Conservation (phyloP, 2,329 filamentous ascomycete species). For the Hypoxylon sp. region DNA sequence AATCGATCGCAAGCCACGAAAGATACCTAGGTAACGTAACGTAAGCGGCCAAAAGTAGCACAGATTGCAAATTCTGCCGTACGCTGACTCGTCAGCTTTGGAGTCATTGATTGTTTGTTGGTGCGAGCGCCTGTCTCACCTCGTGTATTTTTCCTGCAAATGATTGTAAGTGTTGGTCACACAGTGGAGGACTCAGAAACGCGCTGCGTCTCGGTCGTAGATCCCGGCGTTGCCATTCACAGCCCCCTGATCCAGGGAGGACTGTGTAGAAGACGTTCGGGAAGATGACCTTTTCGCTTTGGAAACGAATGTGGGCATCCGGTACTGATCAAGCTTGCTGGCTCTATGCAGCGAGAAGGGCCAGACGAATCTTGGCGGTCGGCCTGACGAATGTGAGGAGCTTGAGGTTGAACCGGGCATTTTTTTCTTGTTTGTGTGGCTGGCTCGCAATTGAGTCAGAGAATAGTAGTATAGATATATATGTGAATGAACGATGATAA, state of each 20-base stretch:
- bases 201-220: not conserved
- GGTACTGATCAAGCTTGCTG: constrained; percentile 31
- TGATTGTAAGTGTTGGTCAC: not conserved
- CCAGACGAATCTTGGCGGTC: constrained; percentile 25
- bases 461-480: not conserved
- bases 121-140: not conserved
- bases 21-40: not conserved
- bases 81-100: not conserved
- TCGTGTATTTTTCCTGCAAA: not conserved
- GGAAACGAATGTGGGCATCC: constrained; percentile 20
- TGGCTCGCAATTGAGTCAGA: not conserved
- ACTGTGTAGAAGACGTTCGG: constrained; percentile 4
- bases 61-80: not conserved
- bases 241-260: not conserved
- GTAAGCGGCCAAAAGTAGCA: not conserved
- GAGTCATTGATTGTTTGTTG: not conserved
- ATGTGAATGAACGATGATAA: constrained; percentile 1
- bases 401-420: constrained; percentile 20
- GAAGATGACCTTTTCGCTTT: constrained; percentile 17
- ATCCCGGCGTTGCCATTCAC: constrained; percentile 12
- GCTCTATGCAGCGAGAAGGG: constrained; percentile 23
- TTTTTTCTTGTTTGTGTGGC: not conserved
- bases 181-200: not conserved
- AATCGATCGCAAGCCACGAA: not conserved
- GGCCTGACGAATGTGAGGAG: constrained; percentile 17